Percentiles rank a stretch among this genome's conserved stretches.
These are phyloP conservation scores for Ustilago shanxiensis DNA, from an alignment of 1,284 basidiomycete species.

Conservation along the genomic window DNA sequence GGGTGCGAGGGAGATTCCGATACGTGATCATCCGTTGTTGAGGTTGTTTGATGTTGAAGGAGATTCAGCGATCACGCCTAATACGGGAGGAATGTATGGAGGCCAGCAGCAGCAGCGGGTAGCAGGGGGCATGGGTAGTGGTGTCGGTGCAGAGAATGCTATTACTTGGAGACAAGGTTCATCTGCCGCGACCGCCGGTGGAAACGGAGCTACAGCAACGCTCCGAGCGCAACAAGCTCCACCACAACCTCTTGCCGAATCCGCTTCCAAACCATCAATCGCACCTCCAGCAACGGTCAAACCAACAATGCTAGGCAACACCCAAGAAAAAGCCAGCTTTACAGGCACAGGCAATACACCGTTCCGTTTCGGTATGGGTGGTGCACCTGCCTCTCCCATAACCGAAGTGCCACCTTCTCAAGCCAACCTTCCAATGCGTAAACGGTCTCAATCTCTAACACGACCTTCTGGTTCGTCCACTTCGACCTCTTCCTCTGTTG, in stretches of 20 bases:
- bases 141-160: conserved; percentile 9
- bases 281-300: conserved; percentile 20
- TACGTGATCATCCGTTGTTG: conserved; percentile 58
- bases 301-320: conserved; percentile 5
- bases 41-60: conserved; percentile 54
- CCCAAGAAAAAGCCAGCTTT: conserved; percentile 55
- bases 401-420: conserved; percentile 7
- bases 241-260: conserved; percentile 2
- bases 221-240: conserved; percentile 23
- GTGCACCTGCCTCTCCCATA: conserved; percentile 27
- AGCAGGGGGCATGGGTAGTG: neutral
- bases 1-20: conserved; percentile 27
- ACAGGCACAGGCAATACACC: conserved; percentile 61
- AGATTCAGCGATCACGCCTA: conserved; percentile 11
- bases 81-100: conserved; percentile 19
- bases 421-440: conserved; percentile 20
- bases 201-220: conserved; percentile 2
- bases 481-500: neutral
- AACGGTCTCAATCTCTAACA: conserved; percentile 43
- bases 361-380: conserved; percentile 66
- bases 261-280: neutral
- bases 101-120: conserved; percentile 9
- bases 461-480: conserved; percentile 15
- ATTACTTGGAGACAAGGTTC: conserved; percentile 25
- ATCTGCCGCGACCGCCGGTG: neutral